These are phyloP conservation scores for Volvox reticuliferus DNA, from an alignment of 139 green algal genomes.

Conservation along the genomic window DNA sequence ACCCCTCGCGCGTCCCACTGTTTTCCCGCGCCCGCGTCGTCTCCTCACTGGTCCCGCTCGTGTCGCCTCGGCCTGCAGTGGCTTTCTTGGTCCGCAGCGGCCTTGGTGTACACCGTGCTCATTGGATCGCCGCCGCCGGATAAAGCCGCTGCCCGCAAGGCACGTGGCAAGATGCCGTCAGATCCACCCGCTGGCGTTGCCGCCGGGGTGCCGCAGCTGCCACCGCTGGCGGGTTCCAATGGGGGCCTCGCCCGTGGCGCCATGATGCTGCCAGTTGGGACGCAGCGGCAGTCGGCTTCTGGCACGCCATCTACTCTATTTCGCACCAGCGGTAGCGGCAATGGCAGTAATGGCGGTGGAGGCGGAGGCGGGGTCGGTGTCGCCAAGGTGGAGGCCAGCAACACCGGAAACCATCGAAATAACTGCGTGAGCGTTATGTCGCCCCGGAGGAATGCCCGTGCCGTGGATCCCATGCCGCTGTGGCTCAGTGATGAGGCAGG, in stretches of 20 bases:
- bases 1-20: too few relatives aligned
- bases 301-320: too few relatives aligned
- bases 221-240: neutral
- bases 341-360: neutral
- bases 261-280: neutral
- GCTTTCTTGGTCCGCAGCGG: slow-evolving; percentile 34
- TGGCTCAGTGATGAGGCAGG: slow-evolving; percentile 29
- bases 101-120: slow-evolving; percentile 28
- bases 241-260: neutral
- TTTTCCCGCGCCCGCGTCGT: too few relatives aligned
- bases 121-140: slow-evolving; percentile 28
- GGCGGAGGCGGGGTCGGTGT: too few relatives aligned
- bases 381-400: too few relatives aligned
- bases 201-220: slow-evolving; percentile 15
- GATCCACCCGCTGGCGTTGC: neutral
- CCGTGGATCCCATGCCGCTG: slow-evolving; percentile 1
- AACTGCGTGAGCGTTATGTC: too few relatives aligned
- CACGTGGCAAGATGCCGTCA: neutral
- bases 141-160: neutral
- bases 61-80: neutral
- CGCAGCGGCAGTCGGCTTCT: neutral
- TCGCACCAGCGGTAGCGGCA: neutral
- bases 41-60: too few relatives aligned
- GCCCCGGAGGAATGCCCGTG: neutral
- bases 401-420: too few relatives aligned